A percentile compares a stretch with the other conserved stretches of the same genome.
phyloP scores from a whole-genome alignment of 2,329 filamentous ascomycete species.

The Nemania sp. region DNA sequence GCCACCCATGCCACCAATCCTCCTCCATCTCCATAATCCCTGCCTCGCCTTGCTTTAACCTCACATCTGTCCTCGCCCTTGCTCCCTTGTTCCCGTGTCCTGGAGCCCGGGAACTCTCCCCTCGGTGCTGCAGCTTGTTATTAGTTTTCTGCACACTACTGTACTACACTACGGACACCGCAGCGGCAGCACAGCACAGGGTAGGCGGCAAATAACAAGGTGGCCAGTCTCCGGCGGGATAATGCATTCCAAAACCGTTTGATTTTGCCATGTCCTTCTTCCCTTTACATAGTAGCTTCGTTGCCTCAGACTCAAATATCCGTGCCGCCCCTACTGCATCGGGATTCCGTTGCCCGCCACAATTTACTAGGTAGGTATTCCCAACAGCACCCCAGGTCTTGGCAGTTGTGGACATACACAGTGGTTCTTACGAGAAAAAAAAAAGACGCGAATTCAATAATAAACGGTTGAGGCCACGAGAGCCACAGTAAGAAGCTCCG shows the following conservation, averaged over 20 bases:
- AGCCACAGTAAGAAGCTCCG: slow-evolving; percentile 14
- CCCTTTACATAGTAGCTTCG: slow-evolving; percentile 39
- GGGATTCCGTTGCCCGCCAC: slow-evolving; percentile 32
- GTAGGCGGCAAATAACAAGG: slow-evolving; percentile 29
- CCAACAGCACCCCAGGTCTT: slow-evolving; percentile 23
- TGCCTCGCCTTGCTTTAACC: slow-evolving; percentile 37
- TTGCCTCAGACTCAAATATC: slow-evolving; percentile 46
- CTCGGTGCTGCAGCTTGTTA: slow-evolving; percentile 33
- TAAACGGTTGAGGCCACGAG: slow-evolving; percentile 16
- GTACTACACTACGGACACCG: not conserved
- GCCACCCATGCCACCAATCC: slow-evolving; percentile 22
- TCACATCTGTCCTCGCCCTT: slow-evolving; percentile 25
- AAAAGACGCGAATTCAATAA: not conserved
- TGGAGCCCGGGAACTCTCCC: slow-evolving; percentile 37
- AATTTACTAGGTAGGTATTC: slow-evolving; percentile 12
- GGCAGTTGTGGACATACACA: slow-evolving; percentile 5
- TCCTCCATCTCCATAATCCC: slow-evolving; percentile 29
- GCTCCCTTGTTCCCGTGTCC: slow-evolving; percentile 36
- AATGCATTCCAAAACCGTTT: slow-evolving; percentile 46
- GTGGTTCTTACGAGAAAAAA: not conserved
- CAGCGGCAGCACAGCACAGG: slow-evolving; percentile 1
- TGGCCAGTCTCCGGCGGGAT: slow-evolving; percentile 39
- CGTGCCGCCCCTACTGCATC: slow-evolving; percentile 46
- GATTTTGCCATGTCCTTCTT: slow-evolving; percentile 48
- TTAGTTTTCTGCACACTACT: slow-evolving; percentile 22